Evolutionary conservation across 2,329 filamentous ascomycete species (phyloP).

Genomic region (Colletotrichum liriopes): DNA sequence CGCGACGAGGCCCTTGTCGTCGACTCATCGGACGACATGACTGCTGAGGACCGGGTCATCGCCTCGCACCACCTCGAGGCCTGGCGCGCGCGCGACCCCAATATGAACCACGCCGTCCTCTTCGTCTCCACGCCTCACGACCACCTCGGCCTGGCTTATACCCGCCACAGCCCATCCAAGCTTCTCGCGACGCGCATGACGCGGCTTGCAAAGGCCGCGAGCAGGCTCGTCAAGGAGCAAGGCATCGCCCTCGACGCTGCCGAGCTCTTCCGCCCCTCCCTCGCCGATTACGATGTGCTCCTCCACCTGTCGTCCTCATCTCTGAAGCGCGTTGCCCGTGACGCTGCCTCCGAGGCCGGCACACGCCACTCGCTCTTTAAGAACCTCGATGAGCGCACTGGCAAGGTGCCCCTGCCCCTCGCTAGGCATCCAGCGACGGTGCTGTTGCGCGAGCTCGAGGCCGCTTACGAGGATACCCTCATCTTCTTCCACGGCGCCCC

Average conservation of each 20-base stretch:
- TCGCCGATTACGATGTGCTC: slow-evolving; percentile 89
- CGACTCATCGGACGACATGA: slow-evolving; percentile 79
- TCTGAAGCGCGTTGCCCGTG: slow-evolving; percentile 59
- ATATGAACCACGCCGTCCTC: slow-evolving; percentile 86
- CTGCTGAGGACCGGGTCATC: slow-evolving; percentile 70
- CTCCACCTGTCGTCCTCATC: slow-evolving; percentile 77
- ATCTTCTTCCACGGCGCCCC: slow-evolving; percentile 84
- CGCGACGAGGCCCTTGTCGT: slow-evolving; percentile 85
- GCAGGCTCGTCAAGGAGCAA: slow-evolving; percentile 70
- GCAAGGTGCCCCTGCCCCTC: slow-evolving; percentile 61
- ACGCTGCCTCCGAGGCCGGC: slow-evolving; percentile 54
- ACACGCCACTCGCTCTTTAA: slow-evolving; percentile 75
- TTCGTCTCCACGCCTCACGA: slow-evolving; percentile 88
- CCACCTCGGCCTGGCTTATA: slow-evolving; percentile 84
- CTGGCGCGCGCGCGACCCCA: slow-evolving; percentile 90
- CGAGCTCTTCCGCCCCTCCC: slow-evolving; percentile 79
- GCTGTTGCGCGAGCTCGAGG: slow-evolving; percentile 78
- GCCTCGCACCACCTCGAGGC: slow-evolving; percentile 83
- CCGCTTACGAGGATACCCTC: slow-evolving; percentile 77
- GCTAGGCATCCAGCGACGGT: slow-evolving; percentile 74
- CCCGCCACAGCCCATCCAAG: slow-evolving; percentile 78
- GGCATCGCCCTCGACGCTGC: slow-evolving; percentile 68
- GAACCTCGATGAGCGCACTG: slow-evolving; percentile 79
- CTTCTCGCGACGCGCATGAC: slow-evolving; percentile 90
- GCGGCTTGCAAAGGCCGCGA: slow-evolving; percentile 83